Conservation (phyloP, 1,284 basidiomycete species). For the Irpex rosettiformis region DNA sequence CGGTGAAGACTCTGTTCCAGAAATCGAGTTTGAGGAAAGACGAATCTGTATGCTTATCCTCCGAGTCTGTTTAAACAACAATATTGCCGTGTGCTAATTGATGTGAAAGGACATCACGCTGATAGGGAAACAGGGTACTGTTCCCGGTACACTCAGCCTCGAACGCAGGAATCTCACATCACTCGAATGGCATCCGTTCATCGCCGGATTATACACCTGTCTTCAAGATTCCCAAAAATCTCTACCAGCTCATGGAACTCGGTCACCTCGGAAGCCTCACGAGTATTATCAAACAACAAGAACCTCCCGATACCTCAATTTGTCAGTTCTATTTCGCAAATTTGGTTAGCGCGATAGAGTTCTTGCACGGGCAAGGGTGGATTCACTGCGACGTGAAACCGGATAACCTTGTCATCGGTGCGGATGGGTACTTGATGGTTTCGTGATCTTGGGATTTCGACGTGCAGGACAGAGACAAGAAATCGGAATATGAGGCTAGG, state of each 20-base stretch:
- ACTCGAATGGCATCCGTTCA: slow-evolving; percentile 51
- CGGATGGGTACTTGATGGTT: slow-evolving; percentile 61
- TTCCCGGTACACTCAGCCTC: slow-evolving; percentile 26
- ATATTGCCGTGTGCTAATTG: too few relatives aligned
- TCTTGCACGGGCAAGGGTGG: slow-evolving; percentile 69
- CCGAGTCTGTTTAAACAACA: too few relatives aligned
- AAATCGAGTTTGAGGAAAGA: slow-evolving; percentile 1
- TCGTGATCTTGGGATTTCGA: slow-evolving; percentile 67
- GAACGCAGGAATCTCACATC: slow-evolving; percentile 38
- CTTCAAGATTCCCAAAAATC: slow-evolving; percentile 43
- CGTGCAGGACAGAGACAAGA: slow-evolving; percentile 45
- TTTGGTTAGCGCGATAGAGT: slow-evolving; percentile 68
- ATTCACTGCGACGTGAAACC: slow-evolving; percentile 87
- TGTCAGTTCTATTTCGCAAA: slow-evolving; percentile 53
- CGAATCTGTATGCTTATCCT: slow-evolving; percentile 3
- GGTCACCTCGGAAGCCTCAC: slow-evolving; percentile 40
- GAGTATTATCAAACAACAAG: slow-evolving; percentile 29
- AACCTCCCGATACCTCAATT: slow-evolving; percentile 29
- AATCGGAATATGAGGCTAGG: slow-evolving; percentile 53
- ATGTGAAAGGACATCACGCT: background rate
- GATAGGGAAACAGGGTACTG: background rate
- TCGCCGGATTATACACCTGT: slow-evolving; percentile 38
- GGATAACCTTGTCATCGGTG: slow-evolving; percentile 73
- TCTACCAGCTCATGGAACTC: slow-evolving; percentile 49
- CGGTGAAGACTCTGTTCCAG: slow-evolving; percentile 2